Percentiles rank a stretch among this genome's conserved stretches.
phyloP scores from a whole-genome alignment of 2,329 filamentous ascomycete genomes.

The Fusarium chuoi region DNA sequence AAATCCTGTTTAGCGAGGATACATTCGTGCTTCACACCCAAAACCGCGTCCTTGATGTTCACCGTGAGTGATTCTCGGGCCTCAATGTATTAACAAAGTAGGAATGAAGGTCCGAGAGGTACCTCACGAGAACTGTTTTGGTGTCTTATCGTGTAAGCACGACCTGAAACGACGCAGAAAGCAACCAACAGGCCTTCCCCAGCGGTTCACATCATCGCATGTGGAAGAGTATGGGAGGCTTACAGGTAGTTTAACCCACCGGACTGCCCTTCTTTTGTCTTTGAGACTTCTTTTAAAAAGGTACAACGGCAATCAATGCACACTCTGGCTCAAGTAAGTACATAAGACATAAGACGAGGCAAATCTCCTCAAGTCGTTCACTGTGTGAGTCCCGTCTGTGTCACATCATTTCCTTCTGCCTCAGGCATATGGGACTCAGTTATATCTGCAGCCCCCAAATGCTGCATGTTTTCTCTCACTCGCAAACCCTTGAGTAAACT shows the following conservation, averaged over 20 bases:
- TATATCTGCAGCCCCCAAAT: neutral
- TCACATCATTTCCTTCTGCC: neutral
- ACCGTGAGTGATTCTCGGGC: neutral
- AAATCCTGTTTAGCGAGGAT: neutral
- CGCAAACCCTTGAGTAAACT: neutral
- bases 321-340: neutral
- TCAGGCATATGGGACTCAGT: neutral
- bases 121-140: neutral
- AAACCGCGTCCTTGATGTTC: neutral
- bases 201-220: neutral
- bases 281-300: neutral
- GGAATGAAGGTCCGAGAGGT: neutral
- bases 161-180: neutral
- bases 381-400: neutral
- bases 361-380: neutral
- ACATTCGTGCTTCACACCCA: neutral
- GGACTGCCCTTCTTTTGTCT: neutral
- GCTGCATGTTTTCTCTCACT: neutral
- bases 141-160: neutral
- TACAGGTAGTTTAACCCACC: neutral
- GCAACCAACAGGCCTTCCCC: neutral
- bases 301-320: neutral
- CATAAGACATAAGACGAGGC: neutral
- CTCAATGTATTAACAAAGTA: neutral
- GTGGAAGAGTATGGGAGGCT: neutral